A percentile compares a stretch with the other conserved stretches of the same genome.
Conservation (phyloP, 768 basidiomycete genomes). For the Pisolithus marmoratus region DNA sequence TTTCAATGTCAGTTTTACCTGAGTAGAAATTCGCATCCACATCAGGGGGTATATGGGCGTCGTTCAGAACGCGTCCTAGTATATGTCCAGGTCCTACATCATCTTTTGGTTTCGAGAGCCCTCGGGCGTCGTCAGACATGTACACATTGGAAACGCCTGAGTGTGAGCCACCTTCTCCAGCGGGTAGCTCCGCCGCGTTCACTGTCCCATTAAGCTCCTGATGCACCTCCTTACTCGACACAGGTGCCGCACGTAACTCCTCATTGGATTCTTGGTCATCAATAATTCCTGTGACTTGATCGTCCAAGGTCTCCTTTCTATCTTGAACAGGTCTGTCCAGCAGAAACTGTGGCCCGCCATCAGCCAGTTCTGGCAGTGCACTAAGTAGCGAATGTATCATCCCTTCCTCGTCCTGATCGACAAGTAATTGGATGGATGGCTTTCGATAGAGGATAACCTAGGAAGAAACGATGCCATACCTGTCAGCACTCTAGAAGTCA, state of each 20-base stretch:
- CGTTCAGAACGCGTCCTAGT: too few relatives aligned
- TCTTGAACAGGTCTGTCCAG: not conserved
- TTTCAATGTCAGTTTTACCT: too few relatives aligned
- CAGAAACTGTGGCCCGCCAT: conserved; percentile 5
- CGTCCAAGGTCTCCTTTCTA: not conserved
- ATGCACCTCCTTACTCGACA: not conserved
- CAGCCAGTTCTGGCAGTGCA: conserved; percentile 49
- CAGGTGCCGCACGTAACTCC: not conserved
- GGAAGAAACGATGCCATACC: not conserved
- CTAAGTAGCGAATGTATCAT: conserved; percentile 76
- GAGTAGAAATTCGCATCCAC: too few relatives aligned
- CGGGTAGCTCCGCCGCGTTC: too few relatives aligned
- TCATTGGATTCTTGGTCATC: not conserved
- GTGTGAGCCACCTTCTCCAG: not conserved
- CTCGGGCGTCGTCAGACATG: too few relatives aligned
- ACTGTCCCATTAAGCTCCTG: not conserved
- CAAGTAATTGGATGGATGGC: conserved; percentile 53
- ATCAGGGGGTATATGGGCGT: too few relatives aligned
- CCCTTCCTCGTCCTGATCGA: conserved; percentile 70
- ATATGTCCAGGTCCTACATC: too few relatives aligned
- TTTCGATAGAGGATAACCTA: conserved; percentile 76
- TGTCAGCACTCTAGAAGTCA: too few relatives aligned
- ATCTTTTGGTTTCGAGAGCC: too few relatives aligned
- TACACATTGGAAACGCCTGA: too few relatives aligned
- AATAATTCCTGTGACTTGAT: not conserved